Base-by-base conservation (phyloP, 805 yeast species). In the Teunomyces cretensis region DNA sequence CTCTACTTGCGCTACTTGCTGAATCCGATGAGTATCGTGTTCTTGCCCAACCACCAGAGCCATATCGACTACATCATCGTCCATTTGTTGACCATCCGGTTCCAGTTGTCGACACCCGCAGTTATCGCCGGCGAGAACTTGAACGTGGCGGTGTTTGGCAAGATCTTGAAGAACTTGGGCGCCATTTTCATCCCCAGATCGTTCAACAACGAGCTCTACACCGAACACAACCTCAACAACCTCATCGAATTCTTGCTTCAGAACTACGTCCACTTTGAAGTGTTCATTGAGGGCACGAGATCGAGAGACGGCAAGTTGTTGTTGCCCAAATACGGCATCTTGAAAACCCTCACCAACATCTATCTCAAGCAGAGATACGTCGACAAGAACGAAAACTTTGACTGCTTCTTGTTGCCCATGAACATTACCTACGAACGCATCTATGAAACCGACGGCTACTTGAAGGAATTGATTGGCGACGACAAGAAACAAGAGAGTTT, bases 111-210 rank as follows among this genome's bases (percentile, higher is more conserved):
- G 3, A 59, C 73, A 9, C 86, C 86, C 1, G 61, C 75, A 4
- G 83, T 81, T 6, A 77, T 81, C 30, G 86, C 86, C 1, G 86
- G 86, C n/a, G 85, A 81, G 41, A 81, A 81, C 56, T 72, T 81
- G 55, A 80, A 81, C 53, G 80, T 81, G 37, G 78, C 83, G 1
- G 62, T 80, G 6, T 69, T 81, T 39, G 84, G 84, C 4, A 62
- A 65, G 7, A 61, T 78, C 42, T 62, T 81, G 51, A 73, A 77
- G 44, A 71, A 60, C 24, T 55, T 72, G 42, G 86, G 86, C 2
- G 85, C 83, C 13, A 72, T 80, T 51, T 81, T 73, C 65, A 81
- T 81, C 53, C 74, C 81, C 43, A 67, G 86, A 36, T 64, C 70
- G 9, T 71, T 72, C 52, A 69, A 68, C 48, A 67, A 68, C 48